phyloP scores from a whole-genome alignment of 2,329 filamentous ascomycete species.

The Parastagonospora avenae region DNA sequence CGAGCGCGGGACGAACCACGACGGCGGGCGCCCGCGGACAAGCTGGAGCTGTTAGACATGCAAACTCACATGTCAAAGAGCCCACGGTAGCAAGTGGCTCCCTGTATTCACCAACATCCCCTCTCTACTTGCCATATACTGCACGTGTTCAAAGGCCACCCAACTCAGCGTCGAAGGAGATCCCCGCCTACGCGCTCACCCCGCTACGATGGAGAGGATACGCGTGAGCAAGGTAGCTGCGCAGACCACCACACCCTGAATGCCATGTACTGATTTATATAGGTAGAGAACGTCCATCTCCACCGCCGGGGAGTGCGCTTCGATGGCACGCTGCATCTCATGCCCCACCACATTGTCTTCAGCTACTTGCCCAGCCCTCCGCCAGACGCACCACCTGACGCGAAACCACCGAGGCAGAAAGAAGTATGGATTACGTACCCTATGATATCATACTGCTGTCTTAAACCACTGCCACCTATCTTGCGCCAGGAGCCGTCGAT shows the following conservation, averaged over 20 bases:
- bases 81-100: slow-evolving; percentile 3
- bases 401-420: slow-evolving; percentile 56
- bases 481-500: slow-evolving; percentile 79
- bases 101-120: background rate
- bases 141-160: background rate
- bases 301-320: slow-evolving; percentile 62
- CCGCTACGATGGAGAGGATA: slow-evolving; percentile 51
- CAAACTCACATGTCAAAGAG: slow-evolving; percentile 10
- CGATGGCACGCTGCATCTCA: slow-evolving; percentile 66
- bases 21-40: slow-evolving; percentile 28
- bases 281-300: slow-evolving; percentile 67
- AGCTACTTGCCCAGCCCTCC: slow-evolving; percentile 57
- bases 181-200: slow-evolving; percentile 4
- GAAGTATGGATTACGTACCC: slow-evolving; percentile 96
- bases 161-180: background rate
- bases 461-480: slow-evolving; percentile 72
- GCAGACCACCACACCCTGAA: background rate
- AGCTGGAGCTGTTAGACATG: slow-evolving; percentile 18
- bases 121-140: slow-evolving; percentile 5
- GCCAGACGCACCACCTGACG: slow-evolving; percentile 40
- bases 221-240: slow-evolving; percentile 51
- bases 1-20: slow-evolving; percentile 27
- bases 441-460: slow-evolving; percentile 80
- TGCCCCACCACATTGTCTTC: slow-evolving; percentile 69
- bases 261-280: slow-evolving; percentile 13